Evolutionary conservation across 2,329 filamentous ascomycete genomes (phyloP).

Genomic region (Botrytis tulipae): DNA sequence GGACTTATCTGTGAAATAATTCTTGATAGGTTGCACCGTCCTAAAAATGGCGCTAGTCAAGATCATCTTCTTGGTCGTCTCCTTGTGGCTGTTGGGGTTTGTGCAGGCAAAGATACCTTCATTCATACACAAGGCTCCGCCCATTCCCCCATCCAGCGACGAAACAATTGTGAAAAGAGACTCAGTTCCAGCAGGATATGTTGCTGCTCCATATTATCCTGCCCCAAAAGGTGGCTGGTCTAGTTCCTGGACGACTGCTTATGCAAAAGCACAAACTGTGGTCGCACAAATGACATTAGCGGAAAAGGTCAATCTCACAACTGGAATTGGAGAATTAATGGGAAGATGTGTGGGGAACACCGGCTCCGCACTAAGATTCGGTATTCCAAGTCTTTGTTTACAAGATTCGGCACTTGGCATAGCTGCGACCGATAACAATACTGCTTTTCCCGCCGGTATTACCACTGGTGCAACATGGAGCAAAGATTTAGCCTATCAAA

Average conservation of each 20-base stretch:
- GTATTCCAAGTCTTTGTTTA: slow-evolving; percentile 69
- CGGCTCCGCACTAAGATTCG: slow-evolving; percentile 66
- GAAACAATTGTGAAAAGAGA: slow-evolving; percentile 4
- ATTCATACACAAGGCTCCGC: slow-evolving; percentile 3
- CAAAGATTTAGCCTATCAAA: slow-evolving; percentile 67
- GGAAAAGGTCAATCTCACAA: slow-evolving; percentile 76
- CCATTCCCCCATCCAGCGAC: neutral
- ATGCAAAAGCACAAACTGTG: slow-evolving; percentile 64
- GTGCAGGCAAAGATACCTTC: slow-evolving; percentile 12
- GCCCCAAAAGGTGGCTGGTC: slow-evolving; percentile 54
- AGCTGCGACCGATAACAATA: slow-evolving; percentile 70
- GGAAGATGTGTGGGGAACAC: slow-evolving; percentile 73
- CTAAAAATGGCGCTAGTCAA: slow-evolving; percentile 7
- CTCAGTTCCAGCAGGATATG: slow-evolving; percentile 31
- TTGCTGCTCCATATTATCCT: slow-evolving; percentile 36
- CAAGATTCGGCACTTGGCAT: slow-evolving; percentile 72
- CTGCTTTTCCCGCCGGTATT: slow-evolving; percentile 77
- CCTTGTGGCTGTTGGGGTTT: slow-evolving; percentile 7
- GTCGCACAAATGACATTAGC: slow-evolving; percentile 76
- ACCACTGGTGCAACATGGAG: slow-evolving; percentile 73
- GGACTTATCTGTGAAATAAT: neutral
- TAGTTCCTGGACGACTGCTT: slow-evolving; percentile 61
- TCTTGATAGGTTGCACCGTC: neutral
- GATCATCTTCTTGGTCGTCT: slow-evolving; percentile 4
- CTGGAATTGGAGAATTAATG: slow-evolving; percentile 70